Percentiles rank a stretch among this genome's conserved stretches.
These are phyloP conservation scores for Salvia sclarea DNA, from an alignment of 305 asterid species.

Conservation along the genomic window DNA sequence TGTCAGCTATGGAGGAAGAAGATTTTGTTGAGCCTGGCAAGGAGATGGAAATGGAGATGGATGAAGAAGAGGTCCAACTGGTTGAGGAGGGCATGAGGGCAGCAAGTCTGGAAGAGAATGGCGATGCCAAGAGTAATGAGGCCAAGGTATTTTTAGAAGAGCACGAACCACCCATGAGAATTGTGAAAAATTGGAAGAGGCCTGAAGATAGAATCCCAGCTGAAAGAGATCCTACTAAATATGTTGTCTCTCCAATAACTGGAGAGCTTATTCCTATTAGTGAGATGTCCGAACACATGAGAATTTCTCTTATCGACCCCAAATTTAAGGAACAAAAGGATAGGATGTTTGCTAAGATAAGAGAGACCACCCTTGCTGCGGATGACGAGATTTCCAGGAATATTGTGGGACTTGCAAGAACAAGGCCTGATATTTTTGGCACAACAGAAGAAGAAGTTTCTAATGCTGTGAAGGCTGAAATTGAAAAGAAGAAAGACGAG, in stretches of 20 bases:
- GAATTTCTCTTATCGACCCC: conserved; percentile 91
- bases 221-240: conserved; percentile 79
- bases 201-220: conserved; percentile 84
- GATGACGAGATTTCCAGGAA: conserved; percentile 93
- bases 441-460: conserved; percentile 97
- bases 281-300: conserved; percentile 98
- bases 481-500: conserved; percentile 88
- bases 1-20: conserved; percentile 66
- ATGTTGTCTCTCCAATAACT: conserved; percentile 82
- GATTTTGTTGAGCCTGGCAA: conserved; percentile 79
- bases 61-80: conserved; percentile 90
- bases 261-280: conserved; percentile 76
- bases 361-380: conserved; percentile 93
- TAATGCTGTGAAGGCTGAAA: conserved; percentile 92
- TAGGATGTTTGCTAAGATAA: conserved; percentile 95
- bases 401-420: conserved; percentile 89
- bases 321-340: conserved; percentile 96
- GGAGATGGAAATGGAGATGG: conserved; percentile 98
- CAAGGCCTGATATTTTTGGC: conserved; percentile 94
- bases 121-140: conserved; percentile 48
- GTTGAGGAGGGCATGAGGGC: conserved; percentile 93
- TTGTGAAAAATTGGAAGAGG: conserved; percentile 92
- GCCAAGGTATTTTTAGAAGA: conserved; percentile 52
- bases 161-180: conserved; percentile 86
- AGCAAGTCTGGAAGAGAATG: conserved; percentile 75